Conservation (phyloP, 1,284 basidiomycete species). For the Fistulina hepatica region DNA sequence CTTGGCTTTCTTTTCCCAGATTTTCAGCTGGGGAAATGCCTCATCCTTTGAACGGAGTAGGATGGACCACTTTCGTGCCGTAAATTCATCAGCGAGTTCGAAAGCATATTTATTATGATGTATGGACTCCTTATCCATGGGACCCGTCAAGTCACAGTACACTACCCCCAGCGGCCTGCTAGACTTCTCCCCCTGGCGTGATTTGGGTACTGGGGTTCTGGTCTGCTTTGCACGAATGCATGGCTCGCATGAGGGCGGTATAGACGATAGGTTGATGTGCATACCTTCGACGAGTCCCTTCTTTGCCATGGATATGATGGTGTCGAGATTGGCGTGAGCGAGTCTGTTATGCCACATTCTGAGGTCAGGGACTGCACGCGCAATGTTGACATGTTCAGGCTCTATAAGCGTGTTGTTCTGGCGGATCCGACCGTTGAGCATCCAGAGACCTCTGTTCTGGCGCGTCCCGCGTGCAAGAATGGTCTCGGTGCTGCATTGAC, state of each 20-base stretch:
- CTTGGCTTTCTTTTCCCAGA: conserved; percentile 18
- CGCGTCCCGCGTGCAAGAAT: conserved; percentile 2
- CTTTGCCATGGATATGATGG: conserved; percentile 20
- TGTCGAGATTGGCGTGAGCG: conserved; percentile 21
- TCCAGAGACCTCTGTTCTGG: neutral
- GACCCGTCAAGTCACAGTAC: conserved; percentile 25
- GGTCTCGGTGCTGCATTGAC: neutral
- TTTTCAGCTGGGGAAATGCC: conserved; percentile 14
- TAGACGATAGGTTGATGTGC: conserved; percentile 17
- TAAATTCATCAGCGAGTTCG: conserved; percentile 27
- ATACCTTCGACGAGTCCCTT: conserved; percentile 22
- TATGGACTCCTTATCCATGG: conserved; percentile 16
- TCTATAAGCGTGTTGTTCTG: neutral
- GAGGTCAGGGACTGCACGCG: conserved; percentile 11
- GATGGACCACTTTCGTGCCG: conserved; percentile 21
- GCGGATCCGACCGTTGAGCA: neutral
- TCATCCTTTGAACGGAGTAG: conserved; percentile 19
- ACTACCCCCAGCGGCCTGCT: conserved; percentile 20
- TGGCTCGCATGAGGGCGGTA: conserved; percentile 17
- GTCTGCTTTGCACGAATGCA: conserved; percentile 17
- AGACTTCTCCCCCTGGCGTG: conserved; percentile 13
- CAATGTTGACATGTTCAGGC: conserved; percentile 9
- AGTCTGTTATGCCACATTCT: conserved; percentile 25
- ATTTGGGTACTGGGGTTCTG: conserved; percentile 6
- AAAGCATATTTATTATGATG: conserved; percentile 23